A percentile compares a stretch with the other conserved stretches of the same genome.
These are phyloP conservation scores for Prunus campanulata DNA, from an alignment of 306 rosid genomes.

Conservation along the genomic window DNA sequence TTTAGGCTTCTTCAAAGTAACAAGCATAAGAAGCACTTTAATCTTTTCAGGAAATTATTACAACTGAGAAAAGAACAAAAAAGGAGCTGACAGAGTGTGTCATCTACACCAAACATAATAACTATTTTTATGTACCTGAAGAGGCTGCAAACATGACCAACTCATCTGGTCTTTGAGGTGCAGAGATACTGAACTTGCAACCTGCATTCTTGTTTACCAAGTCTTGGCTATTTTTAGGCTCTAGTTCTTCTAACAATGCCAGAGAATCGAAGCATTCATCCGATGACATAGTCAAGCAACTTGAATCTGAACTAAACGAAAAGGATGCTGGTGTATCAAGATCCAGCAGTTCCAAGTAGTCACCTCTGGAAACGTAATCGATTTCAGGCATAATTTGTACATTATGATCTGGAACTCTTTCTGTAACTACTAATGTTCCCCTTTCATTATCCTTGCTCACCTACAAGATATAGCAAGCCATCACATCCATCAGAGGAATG, in stretches of 20 bases:
- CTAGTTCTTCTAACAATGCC: conserved; percentile 31
- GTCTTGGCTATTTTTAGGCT: conserved; percentile 4
- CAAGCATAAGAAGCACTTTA: too few relatives aligned
- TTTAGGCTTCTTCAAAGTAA: neutral
- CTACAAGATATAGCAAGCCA: conserved; percentile 24
- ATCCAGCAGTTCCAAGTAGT: conserved; percentile 43
- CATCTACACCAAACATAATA: neutral
- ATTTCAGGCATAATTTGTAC: conserved; percentile 14
- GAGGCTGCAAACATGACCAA: conserved; percentile 20
- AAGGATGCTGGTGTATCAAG: conserved; percentile 32
- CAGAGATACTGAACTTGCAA: conserved; percentile 29
- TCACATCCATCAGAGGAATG: neutral
- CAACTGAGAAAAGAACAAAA: too few relatives aligned
- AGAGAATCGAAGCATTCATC: conserved; percentile 35
- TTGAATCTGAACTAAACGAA: conserved; percentile 42
- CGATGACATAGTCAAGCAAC: conserved; percentile 39
- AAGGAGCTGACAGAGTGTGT: too few relatives aligned
- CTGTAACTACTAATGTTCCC: conserved; percentile 15
- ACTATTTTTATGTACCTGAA: conserved; percentile 28
- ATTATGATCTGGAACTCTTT: conserved; percentile 9
- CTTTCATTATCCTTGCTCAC: conserved; percentile 17
- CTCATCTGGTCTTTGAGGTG: conserved; percentile 24
- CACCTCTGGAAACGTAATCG: conserved; percentile 22
- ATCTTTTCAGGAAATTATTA: too few relatives aligned
- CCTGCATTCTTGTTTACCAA: conserved; percentile 13